Evolutionary conservation across 202 grass and related monocot genomes (phyloP), one percentile per base, ranked within the genome.

Genomic region (Zoysia matrella): DNA sequence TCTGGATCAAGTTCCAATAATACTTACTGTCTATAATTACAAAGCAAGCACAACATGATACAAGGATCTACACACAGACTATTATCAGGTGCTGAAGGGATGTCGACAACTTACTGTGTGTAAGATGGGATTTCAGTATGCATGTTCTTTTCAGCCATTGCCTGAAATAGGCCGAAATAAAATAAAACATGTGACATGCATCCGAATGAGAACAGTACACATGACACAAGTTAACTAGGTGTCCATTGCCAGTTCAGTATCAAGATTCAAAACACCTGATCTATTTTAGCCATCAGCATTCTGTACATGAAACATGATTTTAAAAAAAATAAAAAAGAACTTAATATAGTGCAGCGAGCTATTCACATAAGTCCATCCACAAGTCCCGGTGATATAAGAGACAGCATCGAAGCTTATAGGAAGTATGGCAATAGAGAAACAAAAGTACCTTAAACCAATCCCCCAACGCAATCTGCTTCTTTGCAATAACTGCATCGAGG

Each of bases 361-460:
- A 61, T 67, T 67, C 83, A 85, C 66, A 82, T 7, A 73, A 30
- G 40, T 66, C 69, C 69, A 65, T 80, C 51, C 62, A 80, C 53
- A 60, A 30, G 22, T 30, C 22, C 22, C 22, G 22, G 22, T 44
- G 10, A 55, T 57, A 6, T 75, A 76, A 85, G 72, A 47, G 65
- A 43, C 4, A 65, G 7, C 47, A 64, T 16, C 42, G 11, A 50
- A 75, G 54, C 57, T 71, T 79, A 69, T 65, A 82, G n/a, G 56
- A 69, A 75, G 14, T 54, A 6, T 44, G 75, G 10, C 47, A 47
- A 86, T 3, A 77, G 16, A 61, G 67, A 15, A 69, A 56, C 88
- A 60, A 2, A 83, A 78, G 42, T 69, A 98, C 95, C 92, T 90
- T 90, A 82, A 94, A 90, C 95, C 95, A 98, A 61, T 91, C 87